These are phyloP conservation scores for Xylaria hypoxylon DNA, from an alignment of 2,329 filamentous ascomycete genomes.

Conservation along the genomic window DNA sequence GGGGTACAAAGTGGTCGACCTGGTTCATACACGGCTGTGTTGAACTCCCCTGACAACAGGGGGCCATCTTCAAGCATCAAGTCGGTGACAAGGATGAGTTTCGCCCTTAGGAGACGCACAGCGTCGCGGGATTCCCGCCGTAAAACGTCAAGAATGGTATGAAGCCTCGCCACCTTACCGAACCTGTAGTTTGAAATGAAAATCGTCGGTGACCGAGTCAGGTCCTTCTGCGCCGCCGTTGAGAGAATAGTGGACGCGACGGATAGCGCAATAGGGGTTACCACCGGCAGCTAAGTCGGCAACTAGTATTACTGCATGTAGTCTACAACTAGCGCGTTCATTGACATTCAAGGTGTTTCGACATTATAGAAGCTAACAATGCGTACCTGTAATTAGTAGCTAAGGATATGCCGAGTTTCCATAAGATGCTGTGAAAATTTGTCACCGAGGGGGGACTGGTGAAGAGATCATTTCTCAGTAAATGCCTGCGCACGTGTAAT, in stretches of 20 bases:
- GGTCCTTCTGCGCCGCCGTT: background rate
- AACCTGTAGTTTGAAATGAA: background rate
- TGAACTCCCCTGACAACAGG: conserved; percentile 1
- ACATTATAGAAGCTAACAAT: conserved; percentile 4
- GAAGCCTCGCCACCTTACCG: background rate
- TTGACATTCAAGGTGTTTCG: conserved; percentile 5
- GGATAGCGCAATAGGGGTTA: conserved; percentile 4
- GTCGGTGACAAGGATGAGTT: conserved; percentile 4
- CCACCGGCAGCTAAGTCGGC: background rate
- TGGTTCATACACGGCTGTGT: background rate
- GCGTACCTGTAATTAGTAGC: background rate
- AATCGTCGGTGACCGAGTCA: conserved; percentile 4
- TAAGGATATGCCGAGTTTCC: conserved; percentile 9
- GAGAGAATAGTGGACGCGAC: background rate
- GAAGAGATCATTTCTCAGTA: background rate
- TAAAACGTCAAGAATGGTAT: background rate
- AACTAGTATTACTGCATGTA: background rate
- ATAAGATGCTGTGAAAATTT: background rate
- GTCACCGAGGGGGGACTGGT: background rate
- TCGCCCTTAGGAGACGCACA: background rate
- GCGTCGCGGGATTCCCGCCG: background rate
- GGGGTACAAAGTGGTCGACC: background rate
- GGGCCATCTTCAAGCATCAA: background rate
- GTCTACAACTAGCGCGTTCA: background rate
- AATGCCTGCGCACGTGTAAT: conserved; percentile 4